A percentile compares a stretch with the other conserved stretches of the same genome.
Conservation (phyloP, 495 filamentous ascomycete species). For the Aspergillus homomorphus region DNA sequence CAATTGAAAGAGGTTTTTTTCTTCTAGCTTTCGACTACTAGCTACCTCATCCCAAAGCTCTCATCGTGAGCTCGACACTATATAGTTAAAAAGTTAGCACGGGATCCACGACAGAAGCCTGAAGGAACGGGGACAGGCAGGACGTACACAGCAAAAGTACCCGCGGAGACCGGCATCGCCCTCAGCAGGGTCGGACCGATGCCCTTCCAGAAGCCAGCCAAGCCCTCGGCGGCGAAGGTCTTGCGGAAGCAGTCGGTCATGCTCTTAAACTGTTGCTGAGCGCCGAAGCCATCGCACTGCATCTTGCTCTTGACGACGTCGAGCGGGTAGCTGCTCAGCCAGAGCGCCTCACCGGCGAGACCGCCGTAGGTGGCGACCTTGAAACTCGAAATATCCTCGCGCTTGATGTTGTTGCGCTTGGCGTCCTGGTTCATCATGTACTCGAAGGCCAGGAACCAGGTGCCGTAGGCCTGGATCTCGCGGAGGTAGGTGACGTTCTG, state of each 20-base stretch:
- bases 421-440: constrained; percentile 92
- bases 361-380: constrained; percentile 94
- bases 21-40: neutral
- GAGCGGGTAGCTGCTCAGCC: constrained; percentile 89
- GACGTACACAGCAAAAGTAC: constrained; percentile 81
- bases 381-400: constrained; percentile 72
- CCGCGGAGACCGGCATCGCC: constrained; percentile 96
- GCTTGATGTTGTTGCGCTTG: constrained; percentile 64
- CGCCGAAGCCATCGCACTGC: constrained; percentile 91
- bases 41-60: constrained; percentile 37
- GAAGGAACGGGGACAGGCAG: constrained; percentile 6
- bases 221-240: constrained; percentile 73
- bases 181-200: constrained; percentile 89
- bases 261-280: constrained; percentile 63
- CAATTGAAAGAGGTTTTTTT: constrained; percentile 7
- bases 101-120: neutral
- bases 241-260: constrained; percentile 91
- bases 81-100: constrained; percentile 14
- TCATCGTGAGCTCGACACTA: constrained; percentile 48
- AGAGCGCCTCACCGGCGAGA: constrained; percentile 87
- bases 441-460: constrained; percentile 95
- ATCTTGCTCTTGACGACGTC: constrained; percentile 99
- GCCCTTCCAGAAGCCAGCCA: constrained; percentile 92
- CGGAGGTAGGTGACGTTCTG: constrained; percentile 79
- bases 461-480: constrained; percentile 91